Base-by-base conservation (phyloP, 2,329 filamentous ascomycete genomes). In the Fusarium subtropicale region DNA sequence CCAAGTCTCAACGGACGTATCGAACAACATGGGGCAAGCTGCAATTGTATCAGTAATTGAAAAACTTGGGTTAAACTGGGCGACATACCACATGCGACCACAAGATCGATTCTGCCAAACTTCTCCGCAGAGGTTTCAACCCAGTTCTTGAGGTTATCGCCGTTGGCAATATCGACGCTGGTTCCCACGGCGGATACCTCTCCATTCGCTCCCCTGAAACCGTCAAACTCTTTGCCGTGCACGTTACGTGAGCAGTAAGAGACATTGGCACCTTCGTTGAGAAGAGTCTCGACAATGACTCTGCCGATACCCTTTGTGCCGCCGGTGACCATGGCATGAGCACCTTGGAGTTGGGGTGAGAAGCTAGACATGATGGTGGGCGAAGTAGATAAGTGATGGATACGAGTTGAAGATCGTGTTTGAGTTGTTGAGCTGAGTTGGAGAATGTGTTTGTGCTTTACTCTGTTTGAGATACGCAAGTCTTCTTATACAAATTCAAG, bases 291-390 rank as follows among this genome's bases (percentile, higher is more conserved):
- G 0, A 69, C 71, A 2, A 73, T 70, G 3, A 60, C 69, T 38
- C 46, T 71, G 1, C 74, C 74, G n/a, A 76, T 71, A 4, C 74
- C 74, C 28, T 76, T 76, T 7, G 61, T 66, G 1, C 74, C 74
- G 10, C 74, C 28, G 2, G 33, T 33, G 4, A 39, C 24, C 13
- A 24, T 9, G 22, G 20, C 42, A 15, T 42, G 22, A 1, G 28
- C 13, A 31, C 59, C 30, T 50, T 47, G 60, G 36, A 48, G 72
- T 64, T 34, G 71, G 30, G 20, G 60, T 38, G 28, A 63, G n/a
- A 62, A 61, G 10, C 20, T 48, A 18, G 56, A 42, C 59, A 62
- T 62, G n/a, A n/a, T 18, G 11, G 5, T 13, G 18, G 22, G 12
- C 1, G 1, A 13, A 16, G 7, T 4, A 42, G 11, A 1, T 42